A percentile compares a stretch with the other conserved stretches of the same genome.
Evolutionary conservation across 2,329 filamentous ascomycete species (phyloP).

Genomic region (Stachybotrys chlorohalonatus): DNA sequence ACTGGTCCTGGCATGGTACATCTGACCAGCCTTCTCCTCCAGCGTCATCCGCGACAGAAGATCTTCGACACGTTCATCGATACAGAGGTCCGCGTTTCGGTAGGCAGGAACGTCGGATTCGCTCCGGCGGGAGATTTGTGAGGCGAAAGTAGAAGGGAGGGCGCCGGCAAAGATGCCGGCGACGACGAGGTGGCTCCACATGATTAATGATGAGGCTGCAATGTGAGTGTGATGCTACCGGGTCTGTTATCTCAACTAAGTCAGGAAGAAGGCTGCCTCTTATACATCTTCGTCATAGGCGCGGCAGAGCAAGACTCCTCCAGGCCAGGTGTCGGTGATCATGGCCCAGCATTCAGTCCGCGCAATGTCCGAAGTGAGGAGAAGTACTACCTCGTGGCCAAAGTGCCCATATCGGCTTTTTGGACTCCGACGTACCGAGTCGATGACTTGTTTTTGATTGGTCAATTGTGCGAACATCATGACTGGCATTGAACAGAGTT

Average conservation of each 20-base stretch:
- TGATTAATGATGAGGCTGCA: neutral
- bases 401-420: neutral
- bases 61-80: constrained; percentile 37
- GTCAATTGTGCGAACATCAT: too few relatives aligned
- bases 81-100: constrained; percentile 9
- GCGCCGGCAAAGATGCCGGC: neutral
- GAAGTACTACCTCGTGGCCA: neutral
- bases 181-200: neutral
- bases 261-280: too few relatives aligned
- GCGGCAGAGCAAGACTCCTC: too few relatives aligned
- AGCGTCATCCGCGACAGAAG: constrained; percentile 35
- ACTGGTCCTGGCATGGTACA: constrained; percentile 31
- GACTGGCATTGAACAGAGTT: too few relatives aligned
- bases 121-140: neutral
- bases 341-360: too few relatives aligned
- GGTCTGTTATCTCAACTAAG: too few relatives aligned
- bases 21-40: constrained; percentile 37
- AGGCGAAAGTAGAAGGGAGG: neutral
- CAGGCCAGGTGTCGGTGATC: too few relatives aligned
- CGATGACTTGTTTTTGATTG: too few relatives aligned
- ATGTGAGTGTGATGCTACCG: too few relatives aligned
- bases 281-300: too few relatives aligned
- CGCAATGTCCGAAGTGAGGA: neutral
- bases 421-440: neutral
- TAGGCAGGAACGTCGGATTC: neutral